phyloP scores from a whole-genome alignment of 805 yeast species.

The Candida golubevii region DNA sequence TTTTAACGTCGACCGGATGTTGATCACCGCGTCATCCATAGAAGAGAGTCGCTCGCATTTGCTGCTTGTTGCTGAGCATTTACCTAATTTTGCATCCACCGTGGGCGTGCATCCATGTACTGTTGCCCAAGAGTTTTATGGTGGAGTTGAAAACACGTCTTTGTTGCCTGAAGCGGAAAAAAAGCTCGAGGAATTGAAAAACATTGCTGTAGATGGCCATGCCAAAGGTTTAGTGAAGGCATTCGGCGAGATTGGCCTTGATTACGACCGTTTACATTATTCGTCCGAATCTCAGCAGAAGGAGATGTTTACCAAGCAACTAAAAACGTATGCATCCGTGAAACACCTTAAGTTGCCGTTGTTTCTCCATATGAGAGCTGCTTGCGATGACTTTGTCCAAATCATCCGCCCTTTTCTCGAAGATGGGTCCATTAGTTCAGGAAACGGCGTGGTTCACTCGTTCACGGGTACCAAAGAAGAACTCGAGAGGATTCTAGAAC shows the following conservation, averaged over 20 bases:
- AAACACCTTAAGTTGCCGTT: conserved; percentile 58
- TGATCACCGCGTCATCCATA: conserved; percentile 81
- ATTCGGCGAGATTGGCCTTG: conserved; percentile 94
- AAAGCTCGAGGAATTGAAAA: conserved; percentile 47
- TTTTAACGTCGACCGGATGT: conserved; percentile 61
- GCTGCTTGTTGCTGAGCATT: conserved; percentile 40
- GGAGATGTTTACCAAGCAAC: conserved; percentile 65
- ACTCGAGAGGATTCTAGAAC: conserved; percentile 47
- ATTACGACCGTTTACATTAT: conserved; percentile 83
- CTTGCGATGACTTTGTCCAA: conserved; percentile 71
- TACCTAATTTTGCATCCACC: conserved; percentile 47
- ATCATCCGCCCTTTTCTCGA: conserved; percentile 60
- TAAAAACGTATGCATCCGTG: conserved; percentile 51
- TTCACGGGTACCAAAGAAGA: conserved; percentile 82
- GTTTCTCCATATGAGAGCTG: conserved; percentile 86
- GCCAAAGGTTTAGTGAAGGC: conserved; percentile 59
- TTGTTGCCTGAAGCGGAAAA: conserved; percentile 26
- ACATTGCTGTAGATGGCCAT: conserved; percentile 46
- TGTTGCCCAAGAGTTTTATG: conserved; percentile 47
- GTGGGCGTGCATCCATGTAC: conserved; percentile 96
- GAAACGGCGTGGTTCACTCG: conserved; percentile 88
- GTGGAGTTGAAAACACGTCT: conserved; percentile 33
- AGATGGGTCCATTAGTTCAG: conserved; percentile 35
- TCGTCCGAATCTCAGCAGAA: conserved; percentile 66
- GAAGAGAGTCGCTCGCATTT: conserved; percentile 62